These are phyloP conservation scores for Hordeum vulgare DNA, from an alignment of 176 grass and related monocot genomes.

Conservation along the genomic window MorexV3_pseudomolecules_assembly NC_058520.1:559700346-559700845, in stretches of 20 bases:
- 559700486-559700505: accelerated
- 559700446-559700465: neutral
- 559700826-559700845: constrained; percentile 26
- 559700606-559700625: neutral
- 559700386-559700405: too few relatives aligned
- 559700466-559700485: neutral
- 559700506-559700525: neutral
- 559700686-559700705: constrained; percentile 20
- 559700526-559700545: neutral
- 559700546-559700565: neutral
- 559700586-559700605: constrained; percentile 19
- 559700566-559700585: accelerated
- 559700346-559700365: neutral
- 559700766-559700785: neutral
- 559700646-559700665: constrained; percentile 13
- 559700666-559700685: constrained; percentile 2
- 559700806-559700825: neutral
- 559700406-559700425: neutral
- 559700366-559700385: neutral
- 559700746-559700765: constrained; percentile 21
- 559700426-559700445: neutral
- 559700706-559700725: neutral
- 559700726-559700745: neutral
- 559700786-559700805: constrained; percentile 17
- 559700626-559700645: neutral